phyloP scores from a whole-genome alignment of 768 basidiomycete species.

The Kwoniella dejecticola region DNA sequence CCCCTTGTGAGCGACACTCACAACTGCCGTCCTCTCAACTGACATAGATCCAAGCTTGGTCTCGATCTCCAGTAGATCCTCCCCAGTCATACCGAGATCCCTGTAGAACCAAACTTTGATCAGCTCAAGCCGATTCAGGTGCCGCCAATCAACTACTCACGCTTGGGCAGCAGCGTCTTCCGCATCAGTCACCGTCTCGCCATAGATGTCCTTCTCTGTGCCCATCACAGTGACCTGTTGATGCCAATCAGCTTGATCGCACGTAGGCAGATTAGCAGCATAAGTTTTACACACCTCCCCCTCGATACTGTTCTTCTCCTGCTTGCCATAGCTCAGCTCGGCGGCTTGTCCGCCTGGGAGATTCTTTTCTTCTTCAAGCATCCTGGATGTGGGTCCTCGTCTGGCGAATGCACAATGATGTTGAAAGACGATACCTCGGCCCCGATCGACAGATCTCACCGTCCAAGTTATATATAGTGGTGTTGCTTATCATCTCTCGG shows the following conservation, averaged over 20 bases:
- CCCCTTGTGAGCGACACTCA: background rate
- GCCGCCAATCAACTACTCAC: constrained; percentile 1
- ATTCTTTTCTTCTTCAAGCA: too few species aligned
- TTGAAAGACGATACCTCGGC: too few species aligned
- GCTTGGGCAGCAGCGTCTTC: constrained; percentile 13
- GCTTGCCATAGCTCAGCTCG: background rate
- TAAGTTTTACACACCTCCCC: constrained; percentile 9
- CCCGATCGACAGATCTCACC: too few species aligned
- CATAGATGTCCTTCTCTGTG: constrained; percentile 3
- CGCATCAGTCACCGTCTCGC: background rate
- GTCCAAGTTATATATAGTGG: too few species aligned
- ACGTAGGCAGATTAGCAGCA: background rate
- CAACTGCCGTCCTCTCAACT: too few species aligned
- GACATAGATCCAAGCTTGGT: constrained; percentile 12
- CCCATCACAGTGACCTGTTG: constrained; percentile 1
- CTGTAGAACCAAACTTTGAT: background rate
- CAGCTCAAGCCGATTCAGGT: background rate
- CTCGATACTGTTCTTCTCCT: constrained; percentile 11
- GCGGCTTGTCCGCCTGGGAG: too few species aligned
- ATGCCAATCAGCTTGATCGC: background rate
- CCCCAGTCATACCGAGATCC: constrained; percentile 13
- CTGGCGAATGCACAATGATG: too few species aligned
- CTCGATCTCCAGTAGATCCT: constrained; percentile 14
- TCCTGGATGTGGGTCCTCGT: too few species aligned
- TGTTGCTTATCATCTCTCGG: too few species aligned